These are phyloP conservation scores for Malus hybrid DNA, from an alignment of 331 rosid genomes.

Conservation along the genomic window DNA sequence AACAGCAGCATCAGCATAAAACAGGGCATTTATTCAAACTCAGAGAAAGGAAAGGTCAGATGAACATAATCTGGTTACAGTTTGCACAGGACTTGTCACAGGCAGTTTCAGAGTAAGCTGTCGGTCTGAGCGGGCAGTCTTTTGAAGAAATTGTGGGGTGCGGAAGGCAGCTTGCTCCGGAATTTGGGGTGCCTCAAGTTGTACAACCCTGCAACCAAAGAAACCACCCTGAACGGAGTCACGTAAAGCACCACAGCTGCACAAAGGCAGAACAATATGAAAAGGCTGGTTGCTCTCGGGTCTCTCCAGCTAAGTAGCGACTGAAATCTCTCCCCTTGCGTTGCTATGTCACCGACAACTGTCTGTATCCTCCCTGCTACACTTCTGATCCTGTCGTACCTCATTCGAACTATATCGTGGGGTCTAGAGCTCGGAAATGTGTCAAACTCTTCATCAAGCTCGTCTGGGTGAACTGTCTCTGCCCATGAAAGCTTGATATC, in stretches of 20 bases:
- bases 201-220: slow-evolving; percentile 53
- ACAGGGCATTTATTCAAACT: slow-evolving; percentile 2
- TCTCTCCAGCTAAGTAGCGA: slow-evolving; percentile 89
- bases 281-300: slow-evolving; percentile 79
- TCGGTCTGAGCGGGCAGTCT: slow-evolving; percentile 74
- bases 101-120: slow-evolving; percentile 42
- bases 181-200: slow-evolving; percentile 72
- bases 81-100: not conserved
- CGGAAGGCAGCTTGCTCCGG: slow-evolving; percentile 74
- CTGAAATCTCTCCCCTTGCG: slow-evolving; percentile 86
- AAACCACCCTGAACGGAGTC: slow-evolving; percentile 69
- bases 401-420: slow-evolving; percentile 57
- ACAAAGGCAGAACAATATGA: slow-evolving; percentile 53
- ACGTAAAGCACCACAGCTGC: slow-evolving; percentile 59
- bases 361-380: slow-evolving; percentile 92
- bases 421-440: slow-evolving; percentile 77
- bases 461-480: slow-evolving; percentile 65
- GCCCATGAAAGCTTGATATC: slow-evolving; percentile 84
- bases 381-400: slow-evolving; percentile 80
- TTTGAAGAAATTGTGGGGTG: slow-evolving; percentile 82
- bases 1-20: not conserved
- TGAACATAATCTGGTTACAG: not conserved
- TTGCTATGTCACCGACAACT: slow-evolving; percentile 82
- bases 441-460: slow-evolving; percentile 94
- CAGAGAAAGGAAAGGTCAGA: not conserved